Percentiles rank a stretch among this genome's conserved stretches.
These are phyloP conservation scores for Globisporangium uncinulatum DNA, from an alignment of 352 stramenopile genomes.

Conservation along the genomic window DNA sequence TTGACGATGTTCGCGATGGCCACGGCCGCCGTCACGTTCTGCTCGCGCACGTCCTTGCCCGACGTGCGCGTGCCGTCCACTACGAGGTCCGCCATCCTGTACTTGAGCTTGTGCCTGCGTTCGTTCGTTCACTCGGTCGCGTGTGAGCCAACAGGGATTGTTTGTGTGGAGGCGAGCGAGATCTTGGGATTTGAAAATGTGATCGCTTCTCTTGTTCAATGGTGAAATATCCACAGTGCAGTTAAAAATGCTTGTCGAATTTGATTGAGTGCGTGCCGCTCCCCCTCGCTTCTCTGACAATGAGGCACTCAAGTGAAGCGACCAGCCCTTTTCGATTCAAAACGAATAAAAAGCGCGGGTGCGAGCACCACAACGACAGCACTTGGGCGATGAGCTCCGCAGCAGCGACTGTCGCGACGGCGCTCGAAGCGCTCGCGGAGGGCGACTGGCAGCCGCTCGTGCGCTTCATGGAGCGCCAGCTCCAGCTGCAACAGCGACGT, in stretches of 20 bases:
- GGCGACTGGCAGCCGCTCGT: conserved; percentile 29
- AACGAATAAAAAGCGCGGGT: conserved; percentile 11
- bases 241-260: background rate
- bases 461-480: conserved; percentile 24
- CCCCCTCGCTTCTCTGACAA: too few species aligned
- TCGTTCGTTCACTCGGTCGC: too few species aligned
- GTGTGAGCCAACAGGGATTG: too few species aligned
- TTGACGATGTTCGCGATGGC: conserved; percentile 99
- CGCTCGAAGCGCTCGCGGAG: conserved; percentile 31
- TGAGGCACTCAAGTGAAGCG: too few species aligned
- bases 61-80: conserved; percentile 89
- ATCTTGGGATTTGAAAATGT: background rate
- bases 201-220: too few species aligned
- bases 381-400: background rate
- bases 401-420: conserved; percentile 21
- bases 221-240: too few species aligned
- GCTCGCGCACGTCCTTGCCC: conserved; percentile 91
- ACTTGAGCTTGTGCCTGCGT: too few species aligned
- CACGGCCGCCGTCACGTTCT: conserved; percentile 96
- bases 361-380: conserved; percentile 7
- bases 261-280: too few species aligned
- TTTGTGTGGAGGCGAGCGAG: too few species aligned
- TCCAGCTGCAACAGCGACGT: conserved; percentile 18
- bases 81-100: conserved; percentile 79
- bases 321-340: background rate